phyloP scores from a whole-genome alignment of 768 basidiomycete species.

The Leucosporidium scottii region DNA sequence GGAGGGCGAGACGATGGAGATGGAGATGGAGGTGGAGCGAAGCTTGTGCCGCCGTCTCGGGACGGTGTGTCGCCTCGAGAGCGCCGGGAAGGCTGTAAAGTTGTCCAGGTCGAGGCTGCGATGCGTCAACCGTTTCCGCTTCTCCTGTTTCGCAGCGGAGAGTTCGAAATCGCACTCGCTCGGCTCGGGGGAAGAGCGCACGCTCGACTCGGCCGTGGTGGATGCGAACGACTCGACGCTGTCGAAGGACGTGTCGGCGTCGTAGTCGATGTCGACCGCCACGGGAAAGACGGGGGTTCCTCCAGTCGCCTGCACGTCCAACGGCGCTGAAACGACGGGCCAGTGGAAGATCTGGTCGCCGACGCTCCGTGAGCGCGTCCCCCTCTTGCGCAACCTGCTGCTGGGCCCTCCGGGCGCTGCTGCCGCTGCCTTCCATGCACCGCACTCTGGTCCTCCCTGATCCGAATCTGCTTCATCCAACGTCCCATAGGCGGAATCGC shows the following conservation, averaged over 20 bases:
- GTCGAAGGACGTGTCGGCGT: constrained; percentile 10
- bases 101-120: too few species aligned
- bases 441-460: background rate
- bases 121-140: too few species aligned
- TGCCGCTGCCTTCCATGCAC: background rate
- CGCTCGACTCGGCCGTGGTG: background rate
- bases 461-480: constrained; percentile 3
- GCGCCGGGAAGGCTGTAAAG: background rate
- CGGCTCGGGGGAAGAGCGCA: constrained; percentile 17
- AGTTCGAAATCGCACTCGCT: constrained; percentile 17
- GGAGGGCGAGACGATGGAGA: background rate
- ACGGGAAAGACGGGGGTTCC: background rate
- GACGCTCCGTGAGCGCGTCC: background rate
- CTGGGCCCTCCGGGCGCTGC: background rate
- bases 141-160: background rate
- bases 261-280: constrained; percentile 6
- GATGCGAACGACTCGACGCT: constrained; percentile 1
- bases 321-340: background rate
- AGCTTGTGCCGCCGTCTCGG: constrained; percentile 2
- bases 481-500: constrained; percentile 20
- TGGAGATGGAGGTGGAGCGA: background rate
- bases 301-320: background rate
- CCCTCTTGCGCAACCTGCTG: background rate
- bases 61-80: constrained; percentile 14
- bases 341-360: background rate